phyloP scores from a whole-genome alignment of 257 asterid species.

The Przewalskia tangutica region DNA sequence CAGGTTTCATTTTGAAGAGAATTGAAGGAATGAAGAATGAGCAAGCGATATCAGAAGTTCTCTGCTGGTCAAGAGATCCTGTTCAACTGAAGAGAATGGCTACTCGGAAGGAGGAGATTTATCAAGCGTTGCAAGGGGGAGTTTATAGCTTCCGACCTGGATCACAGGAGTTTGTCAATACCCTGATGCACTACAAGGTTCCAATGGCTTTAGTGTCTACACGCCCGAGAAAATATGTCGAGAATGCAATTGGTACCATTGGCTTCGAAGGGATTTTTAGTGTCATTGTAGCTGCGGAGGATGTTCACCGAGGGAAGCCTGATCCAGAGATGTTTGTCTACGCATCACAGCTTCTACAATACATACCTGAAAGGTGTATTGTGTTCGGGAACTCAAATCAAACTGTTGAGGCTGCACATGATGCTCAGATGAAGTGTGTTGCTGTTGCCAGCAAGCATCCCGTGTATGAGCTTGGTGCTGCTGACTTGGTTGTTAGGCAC shows the following conservation, averaged over 20 bases:
- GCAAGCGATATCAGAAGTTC: conserved; percentile 92
- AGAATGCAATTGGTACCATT: conserved; percentile 48
- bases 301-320: conserved; percentile 85
- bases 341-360: conserved; percentile 74
- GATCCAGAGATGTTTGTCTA: conserved; percentile 93
- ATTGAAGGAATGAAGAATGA: conserved; percentile 94
- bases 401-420: conserved; percentile 95
- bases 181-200: conserved; percentile 62
- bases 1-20: conserved; percentile 60
- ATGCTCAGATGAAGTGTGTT: conserved; percentile 89
- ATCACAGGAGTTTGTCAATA: conserved; percentile 61
- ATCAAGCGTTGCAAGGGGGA: conserved; percentile 75
- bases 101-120: conserved; percentile 67
- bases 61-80: conserved; percentile 93
- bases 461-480: conserved; percentile 79
- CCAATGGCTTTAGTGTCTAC: conserved; percentile 95
- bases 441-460: conserved; percentile 93
- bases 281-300: conserved; percentile 79
- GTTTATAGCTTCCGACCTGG: conserved; percentile 69
- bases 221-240: conserved; percentile 60
- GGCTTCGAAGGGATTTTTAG: conserved; percentile 66
- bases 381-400: conserved; percentile 89
- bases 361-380: conserved; percentile 77
- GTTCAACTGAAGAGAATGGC: conserved; percentile 54
- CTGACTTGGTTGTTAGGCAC: conserved; percentile 67